A percentile compares a stretch with the other conserved stretches of the same genome.
These are phyloP conservation scores for Boletus huronensis DNA, from an alignment of 768 basidiomycete species.

Conservation along the genomic window DNA sequence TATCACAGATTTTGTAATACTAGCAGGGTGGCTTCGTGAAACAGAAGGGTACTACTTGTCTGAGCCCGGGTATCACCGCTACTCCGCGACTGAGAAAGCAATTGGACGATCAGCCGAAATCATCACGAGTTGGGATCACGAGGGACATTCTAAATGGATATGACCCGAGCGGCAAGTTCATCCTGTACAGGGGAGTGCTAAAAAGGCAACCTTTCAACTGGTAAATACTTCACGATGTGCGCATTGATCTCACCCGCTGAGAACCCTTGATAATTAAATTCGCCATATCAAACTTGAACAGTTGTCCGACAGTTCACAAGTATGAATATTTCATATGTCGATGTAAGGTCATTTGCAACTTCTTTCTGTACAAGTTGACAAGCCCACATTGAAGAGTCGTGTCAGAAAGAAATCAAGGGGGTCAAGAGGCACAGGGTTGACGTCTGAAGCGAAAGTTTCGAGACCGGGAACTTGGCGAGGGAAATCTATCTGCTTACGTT, in stretches of 20 bases:
- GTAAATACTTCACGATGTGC: neutral
- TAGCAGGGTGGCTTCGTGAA: slow-evolving; percentile 7
- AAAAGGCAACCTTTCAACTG: slow-evolving; percentile 6
- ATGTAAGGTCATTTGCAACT: neutral
- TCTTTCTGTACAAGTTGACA: neutral
- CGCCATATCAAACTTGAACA: neutral
- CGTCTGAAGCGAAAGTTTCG: neutral
- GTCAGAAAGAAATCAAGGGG: neutral
- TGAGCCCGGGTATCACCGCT: slow-evolving; percentile 9
- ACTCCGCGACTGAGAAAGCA: slow-evolving; percentile 1
- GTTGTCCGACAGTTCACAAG: neutral
- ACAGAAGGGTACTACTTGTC: neutral
- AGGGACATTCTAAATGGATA: slow-evolving; percentile 4
- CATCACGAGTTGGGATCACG: slow-evolving; percentile 10
- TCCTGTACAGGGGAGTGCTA: neutral
- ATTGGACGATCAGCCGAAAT: slow-evolving; percentile 8
- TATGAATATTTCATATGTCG: neutral
- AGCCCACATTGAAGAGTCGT: neutral
- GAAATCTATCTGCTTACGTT: slow-evolving; percentile 7
- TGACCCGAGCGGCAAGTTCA: neutral
- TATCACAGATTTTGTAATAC: slow-evolving; percentile 20
- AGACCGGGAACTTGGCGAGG: neutral
- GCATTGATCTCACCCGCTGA: slow-evolving; percentile 1
- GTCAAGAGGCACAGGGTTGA: slow-evolving; percentile 3
- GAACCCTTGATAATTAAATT: neutral